Evolutionary conservation across 148 eudicot genomes (phyloP), one percentile per base, ranked within the genome.

Genomic region (Chenopodium formosanum): DNA sequence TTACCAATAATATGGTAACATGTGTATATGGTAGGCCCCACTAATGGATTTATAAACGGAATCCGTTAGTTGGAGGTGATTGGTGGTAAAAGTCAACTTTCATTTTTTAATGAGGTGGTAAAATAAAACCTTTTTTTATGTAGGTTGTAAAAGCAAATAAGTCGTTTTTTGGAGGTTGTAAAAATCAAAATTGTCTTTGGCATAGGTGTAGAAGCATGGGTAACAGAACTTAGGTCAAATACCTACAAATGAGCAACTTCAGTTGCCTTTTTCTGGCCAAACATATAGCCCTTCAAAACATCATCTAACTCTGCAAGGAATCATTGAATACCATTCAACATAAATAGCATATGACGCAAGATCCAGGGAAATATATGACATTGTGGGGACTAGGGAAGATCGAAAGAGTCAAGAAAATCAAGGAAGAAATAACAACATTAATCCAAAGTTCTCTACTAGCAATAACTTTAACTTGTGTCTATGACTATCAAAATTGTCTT

Each of bases 171-270:
- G 2, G 32, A 31, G 32, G 32, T 31, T 1, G 32, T 31, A 31
- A 31, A 31, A 31, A 31, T 31, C 32, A 31, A 31, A 31, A 31
- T 31, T 31, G 32, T 2, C 32, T 31, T 31, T 31, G 19, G 52
- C 23, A 19, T 75, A 29, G 3, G 67, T 56, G 11, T 27, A 56
- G 46, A 56, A 74, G 27, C 20, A 4, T 22, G 44, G 40, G 19
- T 37, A 47, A 76, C 76, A 13, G 37, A 27, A 66, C 65, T 17
- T 9, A 62, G 70, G 50, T 71, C 77, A 76, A 82, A 77, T 91
- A 94, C 94, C 94, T 90, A 94, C 98, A 89, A 89, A 86, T 93
- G 97, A 89, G 95, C 95, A 91, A 94, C 93, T 87, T 93, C 88
- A 77, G 95, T 93, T 29, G 95, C 91, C 83, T 87, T 94, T 76